A percentile compares a stretch with the other conserved stretches of the same genome.
These are phyloP conservation scores for Ceratobasidium sp. DNA, from an alignment of 1,284 basidiomycete species.

Conservation along the genomic window DNA sequence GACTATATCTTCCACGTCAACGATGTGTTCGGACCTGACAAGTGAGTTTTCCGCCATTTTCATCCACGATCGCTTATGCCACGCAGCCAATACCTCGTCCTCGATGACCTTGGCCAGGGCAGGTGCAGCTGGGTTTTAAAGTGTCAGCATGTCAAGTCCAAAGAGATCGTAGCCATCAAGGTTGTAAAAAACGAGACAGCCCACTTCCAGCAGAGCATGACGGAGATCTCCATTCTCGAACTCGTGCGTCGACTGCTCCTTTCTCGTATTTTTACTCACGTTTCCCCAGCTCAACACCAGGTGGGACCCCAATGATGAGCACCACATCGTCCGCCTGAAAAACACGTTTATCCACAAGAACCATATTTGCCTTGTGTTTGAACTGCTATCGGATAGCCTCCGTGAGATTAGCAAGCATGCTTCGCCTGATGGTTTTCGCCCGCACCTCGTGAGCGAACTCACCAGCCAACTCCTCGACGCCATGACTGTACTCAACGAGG, in stretches of 20 bases:
- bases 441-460: slow-evolving; percentile 97
- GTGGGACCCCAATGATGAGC: slow-evolving; percentile 92
- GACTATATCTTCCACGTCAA: slow-evolving; percentile 98
- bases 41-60: slow-evolving; percentile 66
- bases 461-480: slow-evolving; percentile 95
- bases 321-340: slow-evolving; percentile 94
- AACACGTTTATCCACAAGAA: slow-evolving; percentile 98
- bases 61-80: not conserved
- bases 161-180: slow-evolving; percentile 98
- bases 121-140: slow-evolving; percentile 99
- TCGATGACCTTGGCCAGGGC: slow-evolving; percentile 97
- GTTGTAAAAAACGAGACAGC: slow-evolving; percentile 99
- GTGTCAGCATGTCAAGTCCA: slow-evolving; percentile 99
- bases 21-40: slow-evolving; percentile 91
- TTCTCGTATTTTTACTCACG: not conserved
- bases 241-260: slow-evolving; percentile 67
- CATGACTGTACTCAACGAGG: slow-evolving; percentile 92
- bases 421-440: slow-evolving; percentile 96
- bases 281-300: slow-evolving; percentile 83
- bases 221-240: slow-evolving; percentile 99
- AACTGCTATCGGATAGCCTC: slow-evolving; percentile 95
- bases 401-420: slow-evolving; percentile 99
- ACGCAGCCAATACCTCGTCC: slow-evolving; percentile 84
- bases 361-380: slow-evolving; percentile 97
- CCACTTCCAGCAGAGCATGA: slow-evolving; percentile 99